Evolutionary conservation across 768 basidiomycete species (phyloP).

Genomic region (Leccinum variicolor): DNA sequence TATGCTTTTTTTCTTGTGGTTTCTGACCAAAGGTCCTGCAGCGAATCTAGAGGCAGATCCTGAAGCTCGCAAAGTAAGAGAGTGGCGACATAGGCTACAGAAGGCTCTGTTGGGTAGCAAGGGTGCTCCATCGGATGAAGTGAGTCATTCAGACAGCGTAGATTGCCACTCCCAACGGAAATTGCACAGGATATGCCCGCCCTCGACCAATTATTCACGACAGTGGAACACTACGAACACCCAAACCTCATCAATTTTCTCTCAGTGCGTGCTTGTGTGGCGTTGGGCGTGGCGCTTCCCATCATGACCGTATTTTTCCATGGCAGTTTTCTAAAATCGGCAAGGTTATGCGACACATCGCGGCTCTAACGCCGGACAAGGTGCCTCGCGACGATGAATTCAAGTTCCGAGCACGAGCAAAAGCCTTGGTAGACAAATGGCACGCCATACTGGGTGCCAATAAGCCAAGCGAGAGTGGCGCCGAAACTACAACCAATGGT

Average conservation of each 20-base stretch:
- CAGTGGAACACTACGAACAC: slow-evolving; percentile 70
- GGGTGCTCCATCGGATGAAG: slow-evolving; percentile 60
- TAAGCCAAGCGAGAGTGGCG: slow-evolving; percentile 31
- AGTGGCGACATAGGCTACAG: slow-evolving; percentile 92
- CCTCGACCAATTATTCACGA: slow-evolving; percentile 68
- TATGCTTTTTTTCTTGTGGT: not conserved
- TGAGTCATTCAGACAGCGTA: slow-evolving; percentile 30
- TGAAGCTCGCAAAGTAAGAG: slow-evolving; percentile 73
- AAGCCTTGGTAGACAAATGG: slow-evolving; percentile 47
- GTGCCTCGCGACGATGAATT: slow-evolving; percentile 52
- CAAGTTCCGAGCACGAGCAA: slow-evolving; percentile 49
- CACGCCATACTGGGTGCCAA: slow-evolving; percentile 36
- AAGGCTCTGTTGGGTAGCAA: slow-evolving; percentile 77
- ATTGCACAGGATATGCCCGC: slow-evolving; percentile 67
- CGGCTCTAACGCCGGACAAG: slow-evolving; percentile 37
- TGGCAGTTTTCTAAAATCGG: slow-evolving; percentile 46
- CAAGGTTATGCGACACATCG: slow-evolving; percentile 63
- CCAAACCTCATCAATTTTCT: slow-evolving; percentile 76
- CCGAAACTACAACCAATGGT: slow-evolving; percentile 27
- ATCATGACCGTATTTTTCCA: slow-evolving; percentile 7
- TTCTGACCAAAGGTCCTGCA: slow-evolving; percentile 16
- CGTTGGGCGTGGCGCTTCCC: slow-evolving; percentile 1
- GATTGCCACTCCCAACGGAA: slow-evolving; percentile 7
- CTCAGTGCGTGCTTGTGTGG: slow-evolving; percentile 37
- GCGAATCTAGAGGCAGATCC: slow-evolving; percentile 51